phyloP scores from a whole-genome alignment of 169 alveolate species.

The Eimeria falciformis region DNA sequence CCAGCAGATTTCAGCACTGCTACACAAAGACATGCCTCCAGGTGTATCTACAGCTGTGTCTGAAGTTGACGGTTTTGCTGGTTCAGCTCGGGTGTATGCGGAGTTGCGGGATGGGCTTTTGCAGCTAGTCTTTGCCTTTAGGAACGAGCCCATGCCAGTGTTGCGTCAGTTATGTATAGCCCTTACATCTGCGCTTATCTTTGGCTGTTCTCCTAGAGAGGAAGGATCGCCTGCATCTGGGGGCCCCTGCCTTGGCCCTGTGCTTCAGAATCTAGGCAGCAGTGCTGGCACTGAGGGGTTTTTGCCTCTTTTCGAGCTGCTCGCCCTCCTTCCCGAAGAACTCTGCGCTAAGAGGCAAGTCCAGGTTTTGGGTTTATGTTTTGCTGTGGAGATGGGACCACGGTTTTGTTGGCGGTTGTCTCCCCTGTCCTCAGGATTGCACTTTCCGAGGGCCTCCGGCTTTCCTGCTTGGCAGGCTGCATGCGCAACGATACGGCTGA shows the following conservation, averaged over 20 bases:
- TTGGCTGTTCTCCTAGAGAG: conserved; percentile 32
- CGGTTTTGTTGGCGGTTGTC: too few species aligned
- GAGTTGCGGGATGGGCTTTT: conserved; percentile 72
- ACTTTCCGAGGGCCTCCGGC: conserved; percentile 49
- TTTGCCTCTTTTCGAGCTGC: conserved; percentile 52
- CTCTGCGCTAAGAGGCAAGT: conserved; percentile 35
- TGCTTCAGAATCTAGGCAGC: conserved; percentile 38
- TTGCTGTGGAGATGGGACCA: too few species aligned
- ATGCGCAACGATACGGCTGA: conserved; percentile 36
- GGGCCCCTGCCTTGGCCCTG: conserved; percentile 16
- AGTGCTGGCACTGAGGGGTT: conserved; percentile 44
- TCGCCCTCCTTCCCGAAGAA: conserved; percentile 42
- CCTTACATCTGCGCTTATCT: conserved; percentile 63
- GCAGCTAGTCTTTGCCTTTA: conserved; percentile 70
- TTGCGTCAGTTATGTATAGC: conserved; percentile 72
- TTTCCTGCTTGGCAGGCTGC: conserved; percentile 48
- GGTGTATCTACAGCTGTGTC: background rate
- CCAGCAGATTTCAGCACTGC: conserved; percentile 72
- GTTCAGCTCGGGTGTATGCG: conserved; percentile 35
- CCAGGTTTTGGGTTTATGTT: background rate
- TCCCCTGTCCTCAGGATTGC: conserved; percentile 52
- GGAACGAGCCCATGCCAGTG: conserved; percentile 56
- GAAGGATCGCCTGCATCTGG: background rate
- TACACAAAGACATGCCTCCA: background rate
- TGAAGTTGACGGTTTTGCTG: background rate